Base-by-base conservation (phyloP, 116 monocot species). In the Papilionanthe hybrid region DNA sequence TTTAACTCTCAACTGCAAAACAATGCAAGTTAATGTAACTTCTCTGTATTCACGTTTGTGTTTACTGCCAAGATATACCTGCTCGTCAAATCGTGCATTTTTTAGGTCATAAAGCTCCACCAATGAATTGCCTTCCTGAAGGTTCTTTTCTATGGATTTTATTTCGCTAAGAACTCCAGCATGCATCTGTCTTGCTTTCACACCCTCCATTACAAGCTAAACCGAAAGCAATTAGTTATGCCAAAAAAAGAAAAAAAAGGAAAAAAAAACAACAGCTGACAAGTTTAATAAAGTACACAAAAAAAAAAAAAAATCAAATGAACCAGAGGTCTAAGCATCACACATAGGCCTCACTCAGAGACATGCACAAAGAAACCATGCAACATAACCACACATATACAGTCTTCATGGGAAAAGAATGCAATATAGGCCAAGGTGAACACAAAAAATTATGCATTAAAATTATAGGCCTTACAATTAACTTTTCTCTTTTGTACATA, bases 191-290 rank as follows among this genome's bases (percentile, higher is more conserved):
- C 84, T 84, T 76, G 87, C 86, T 79, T 86, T 91, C 18, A 93
- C 72, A 37, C 84, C 79, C 32, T 96, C 96, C 82, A 93, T 77
- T 42, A 90, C 86, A 80, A 96, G 86, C 96, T 96, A 85, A 20
- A 90, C 72, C 1, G 86, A 78, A 82, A 77, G 7, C 55, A 55
- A 50, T 32, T 17, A 77, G 55, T 32, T 12, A 4, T 20, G 73
- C 43, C 29, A 6, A 7, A 67, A 11, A 2, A 37, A 66, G 7
- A 66, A 27, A 66, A 27, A 9, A 66, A 6, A 25, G 18, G 37
- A 65, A 25, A 65, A 10, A 15, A 69, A 69, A 30, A 37, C 4
- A 18, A 32, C 2, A 5, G 22, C 28, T 13, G 15, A 30, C 13
- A 69, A 12, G 69, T 69, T 69, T 17, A 7, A 69, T 11, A 10